Evolutionary conservation across 257 asterid species (phyloP).

Genomic region (Leptodermis oblonga): DNA sequence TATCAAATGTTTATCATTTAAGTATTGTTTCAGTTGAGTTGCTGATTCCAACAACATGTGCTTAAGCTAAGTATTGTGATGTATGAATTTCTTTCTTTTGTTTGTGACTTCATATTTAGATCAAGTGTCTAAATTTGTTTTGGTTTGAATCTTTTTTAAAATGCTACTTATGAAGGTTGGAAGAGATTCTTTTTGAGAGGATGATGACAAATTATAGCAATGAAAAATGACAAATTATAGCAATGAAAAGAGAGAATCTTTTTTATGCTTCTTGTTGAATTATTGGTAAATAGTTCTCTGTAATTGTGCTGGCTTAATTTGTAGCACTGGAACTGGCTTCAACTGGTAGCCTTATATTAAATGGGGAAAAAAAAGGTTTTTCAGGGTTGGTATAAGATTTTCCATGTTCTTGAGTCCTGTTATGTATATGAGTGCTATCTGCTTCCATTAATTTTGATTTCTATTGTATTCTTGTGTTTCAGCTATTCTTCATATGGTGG

Average conservation of each 20-base stretch:
- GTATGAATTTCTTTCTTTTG: too few relatives aligned
- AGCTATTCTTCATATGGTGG: too few relatives aligned
- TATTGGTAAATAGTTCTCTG: background rate
- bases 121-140: background rate
- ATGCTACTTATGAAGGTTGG: background rate
- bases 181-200: background rate
- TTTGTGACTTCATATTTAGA: background rate
- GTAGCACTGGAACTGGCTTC: background rate
- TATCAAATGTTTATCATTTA: background rate
- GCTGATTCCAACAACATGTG: too few relatives aligned
- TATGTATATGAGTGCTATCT: background rate
- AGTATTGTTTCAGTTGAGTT: background rate
- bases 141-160: background rate
- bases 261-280: background rate
- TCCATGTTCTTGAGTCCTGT: background rate
- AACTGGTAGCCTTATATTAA: background rate
- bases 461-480: background rate
- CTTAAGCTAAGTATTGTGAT: too few relatives aligned
- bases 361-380: background rate
- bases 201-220: background rate
- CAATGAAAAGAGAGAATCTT: background rate
- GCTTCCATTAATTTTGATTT: background rate
- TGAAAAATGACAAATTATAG: background rate
- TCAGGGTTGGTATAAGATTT: background rate
- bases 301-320: background rate